Evolutionary conservation across 768 basidiomycete species (phyloP).

Genomic region (Roridomyces roridus): DNA sequence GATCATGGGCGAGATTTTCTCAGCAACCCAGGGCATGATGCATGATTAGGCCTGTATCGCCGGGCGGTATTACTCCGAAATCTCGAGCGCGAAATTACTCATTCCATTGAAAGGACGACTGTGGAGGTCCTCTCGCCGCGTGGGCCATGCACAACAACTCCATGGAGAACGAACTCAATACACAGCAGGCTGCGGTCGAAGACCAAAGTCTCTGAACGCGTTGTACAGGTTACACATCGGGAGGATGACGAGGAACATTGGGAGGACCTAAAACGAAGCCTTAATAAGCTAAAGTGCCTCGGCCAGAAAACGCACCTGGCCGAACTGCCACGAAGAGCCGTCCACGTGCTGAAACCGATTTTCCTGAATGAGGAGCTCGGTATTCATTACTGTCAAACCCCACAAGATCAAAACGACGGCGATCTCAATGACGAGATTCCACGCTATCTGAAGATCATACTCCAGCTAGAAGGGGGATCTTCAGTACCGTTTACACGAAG

Average conservation of each 20-base stretch:
- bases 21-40: too few species aligned
- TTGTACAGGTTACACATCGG: constrained; percentile 21
- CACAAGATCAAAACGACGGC: constrained; percentile 19
- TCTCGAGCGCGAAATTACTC: too few species aligned
- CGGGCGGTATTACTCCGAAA: too few species aligned
- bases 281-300: neutral
- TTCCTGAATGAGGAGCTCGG: constrained; percentile 24
- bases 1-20: too few species aligned
- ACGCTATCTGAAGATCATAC: constrained; percentile 21
- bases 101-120: too few species aligned
- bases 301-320: constrained; percentile 21
- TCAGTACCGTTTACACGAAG: too few species aligned
- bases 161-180: neutral
- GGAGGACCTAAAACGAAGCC: constrained; percentile 16
- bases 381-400: constrained; percentile 27
- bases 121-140: too few species aligned
- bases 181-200: constrained; percentile 10
- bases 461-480: constrained; percentile 1
- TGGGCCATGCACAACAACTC: too few species aligned
- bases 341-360: constrained; percentile 9
- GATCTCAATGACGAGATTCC: constrained; percentile 21
- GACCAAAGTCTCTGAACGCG: constrained; percentile 20
- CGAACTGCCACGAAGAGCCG: constrained; percentile 24
- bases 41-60: too few species aligned
- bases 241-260: constrained; percentile 26